A percentile compares a stretch with the other conserved stretches of the same genome.
Evolutionary conservation across 495 filamentous ascomycete species (phyloP).

Genomic region (Aspergillus leporis): DNA sequence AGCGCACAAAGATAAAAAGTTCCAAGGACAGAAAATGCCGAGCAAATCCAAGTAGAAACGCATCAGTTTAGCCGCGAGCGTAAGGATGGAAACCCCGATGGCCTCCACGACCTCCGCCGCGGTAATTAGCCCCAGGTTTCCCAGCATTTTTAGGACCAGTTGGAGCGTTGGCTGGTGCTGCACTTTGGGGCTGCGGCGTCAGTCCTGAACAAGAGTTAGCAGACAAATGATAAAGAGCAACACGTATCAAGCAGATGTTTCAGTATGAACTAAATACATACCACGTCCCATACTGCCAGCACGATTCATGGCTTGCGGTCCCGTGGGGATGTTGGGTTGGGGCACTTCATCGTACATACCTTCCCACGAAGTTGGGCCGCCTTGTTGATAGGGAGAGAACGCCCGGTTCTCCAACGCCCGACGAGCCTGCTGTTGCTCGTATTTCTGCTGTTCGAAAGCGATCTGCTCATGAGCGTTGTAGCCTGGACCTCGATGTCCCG

Average conservation of each 20-base stretch:
- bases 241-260: conserved; percentile 9
- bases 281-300: conserved; percentile 54
- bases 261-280: conserved; percentile 21
- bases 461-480: conserved; percentile 77
- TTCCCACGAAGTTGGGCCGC: conserved; percentile 84
- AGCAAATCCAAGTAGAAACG: not conserved
- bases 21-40: conserved; percentile 1
- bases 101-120: conserved; percentile 84
- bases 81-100: conserved; percentile 84
- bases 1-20: conserved; percentile 2
- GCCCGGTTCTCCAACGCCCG: conserved; percentile 45
- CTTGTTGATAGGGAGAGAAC: conserved; percentile 53
- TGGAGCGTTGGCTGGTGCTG: conserved; percentile 89
- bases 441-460: conserved; percentile 86
- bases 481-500: conserved; percentile 47
- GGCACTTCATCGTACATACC: conserved; percentile 99
- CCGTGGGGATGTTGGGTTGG: conserved; percentile 67
- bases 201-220: conserved; percentile 29
- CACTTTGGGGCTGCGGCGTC: conserved; percentile 59
- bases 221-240: not conserved
- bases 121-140: conserved; percentile 90
- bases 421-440: conserved; percentile 69
- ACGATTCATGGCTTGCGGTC: conserved; percentile 52
- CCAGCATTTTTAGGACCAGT: conserved; percentile 97
- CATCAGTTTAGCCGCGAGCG: conserved; percentile 36